Evolutionary conservation across 768 basidiomycete genomes (phyloP), one percentile per base, ranked within the genome.

Genomic region (Leccinum boreale): DNA sequence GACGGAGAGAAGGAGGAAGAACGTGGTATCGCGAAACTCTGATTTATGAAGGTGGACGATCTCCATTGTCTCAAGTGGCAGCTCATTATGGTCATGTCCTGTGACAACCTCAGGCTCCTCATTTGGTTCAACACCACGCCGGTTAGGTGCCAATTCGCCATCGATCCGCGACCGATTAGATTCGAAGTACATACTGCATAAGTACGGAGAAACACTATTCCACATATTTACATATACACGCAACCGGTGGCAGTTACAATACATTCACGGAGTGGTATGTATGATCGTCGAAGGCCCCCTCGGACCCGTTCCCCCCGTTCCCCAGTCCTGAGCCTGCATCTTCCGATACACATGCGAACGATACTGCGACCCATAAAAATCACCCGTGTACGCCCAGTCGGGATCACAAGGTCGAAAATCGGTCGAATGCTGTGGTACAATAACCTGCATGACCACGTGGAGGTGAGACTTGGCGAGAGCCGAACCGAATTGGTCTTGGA

Each of bases 281-380:
- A 69, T 62, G 56, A 67, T 69, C 52, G 62, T 67, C 59, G 64
- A 52, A 51, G 64, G 62, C 4, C 68, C 68, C 47, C 68, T 70
- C 62, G 69, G 60, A 33, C 58, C 63, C 55, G 65, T 21, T 5
- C 58, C 67, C 7, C 62, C 68, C 21, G 62, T 26, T 23, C 58
- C 59, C 66, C 67, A 65, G 26, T 72, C 68, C 46, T 63, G 71
- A 45, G 66, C 53, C 31, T 72, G 70, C 45, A 70, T 35, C 63
- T 65, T 73, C 60, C 70, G 66, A 39, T 65, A 72, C 33, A 73
- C 56, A 39, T 68, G 66, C 23, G 68, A 35, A 17, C 72, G 70
- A 57, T 72, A 73, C 46, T 73, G 64, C 19, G 61, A 60, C 50
- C 66, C 70, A 47, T 73, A 73, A 53, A 73, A 72, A 17, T 63